Evolutionary conservation across 805 yeast genomes (phyloP).

Genomic region (Clavispora fructus): DNA sequence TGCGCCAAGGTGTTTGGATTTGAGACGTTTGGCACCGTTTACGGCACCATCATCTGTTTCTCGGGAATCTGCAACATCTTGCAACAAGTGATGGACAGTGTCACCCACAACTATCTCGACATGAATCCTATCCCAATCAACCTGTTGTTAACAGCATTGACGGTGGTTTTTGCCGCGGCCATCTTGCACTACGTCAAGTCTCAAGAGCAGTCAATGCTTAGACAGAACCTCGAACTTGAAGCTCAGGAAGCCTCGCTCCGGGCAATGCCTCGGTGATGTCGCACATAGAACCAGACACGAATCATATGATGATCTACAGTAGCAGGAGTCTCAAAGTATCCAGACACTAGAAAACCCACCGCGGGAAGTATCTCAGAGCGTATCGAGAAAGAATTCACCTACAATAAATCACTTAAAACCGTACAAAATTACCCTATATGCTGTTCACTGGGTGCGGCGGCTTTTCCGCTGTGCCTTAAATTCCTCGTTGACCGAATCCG

Average conservation of each 20-base stretch:
- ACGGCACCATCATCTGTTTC: slow-evolving; percentile 78
- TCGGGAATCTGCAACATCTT: slow-evolving; percentile 76
- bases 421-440: background rate
- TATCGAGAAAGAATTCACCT: background rate
- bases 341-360: no score
- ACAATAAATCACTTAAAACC: background rate
- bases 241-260: slow-evolving; percentile 55
- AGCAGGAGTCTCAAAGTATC: no score
- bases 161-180: slow-evolving; percentile 46
- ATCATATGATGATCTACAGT: no score
- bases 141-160: slow-evolving; percentile 44
- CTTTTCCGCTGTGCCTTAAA: slow-evolving; percentile 5
- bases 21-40: slow-evolving; percentile 85
- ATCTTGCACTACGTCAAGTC: slow-evolving; percentile 42
- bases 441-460: background rate
- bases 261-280: slow-evolving; percentile 36
- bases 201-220: slow-evolving; percentile 37
- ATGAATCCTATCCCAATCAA: slow-evolving; percentile 83
- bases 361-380: no score
- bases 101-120: slow-evolving; percentile 62
- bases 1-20: slow-evolving; percentile 92
- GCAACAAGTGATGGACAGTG: slow-evolving; percentile 63
- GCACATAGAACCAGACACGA: background rate
- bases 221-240: slow-evolving; percentile 53
- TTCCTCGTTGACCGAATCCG: slow-evolving; percentile 17